Percentiles rank a stretch among this genome's conserved stretches.
Conservation (phyloP, 306 rosid genomes). For the Glycyrrhiza uralensis region DNA sequence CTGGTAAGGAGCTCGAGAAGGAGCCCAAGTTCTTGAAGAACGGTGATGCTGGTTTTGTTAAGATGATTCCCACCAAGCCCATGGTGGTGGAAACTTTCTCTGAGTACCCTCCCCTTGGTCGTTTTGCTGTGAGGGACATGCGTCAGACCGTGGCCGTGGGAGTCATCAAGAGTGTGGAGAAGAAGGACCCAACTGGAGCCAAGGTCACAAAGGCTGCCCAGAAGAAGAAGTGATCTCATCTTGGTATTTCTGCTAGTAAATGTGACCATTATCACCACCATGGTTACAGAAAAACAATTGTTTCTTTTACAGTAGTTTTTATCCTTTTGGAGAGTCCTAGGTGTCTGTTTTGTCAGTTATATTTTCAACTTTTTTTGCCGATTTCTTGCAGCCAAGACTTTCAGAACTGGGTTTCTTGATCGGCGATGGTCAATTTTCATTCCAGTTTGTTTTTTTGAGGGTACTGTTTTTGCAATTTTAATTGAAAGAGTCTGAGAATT, state of each 20-base stretch:
- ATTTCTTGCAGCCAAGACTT: neutral
- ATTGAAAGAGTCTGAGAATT: neutral
- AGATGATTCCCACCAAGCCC: constrained; percentile 39
- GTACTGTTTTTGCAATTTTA: neutral
- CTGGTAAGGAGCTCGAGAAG: constrained; percentile 37
- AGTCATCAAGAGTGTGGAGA: constrained; percentile 31
- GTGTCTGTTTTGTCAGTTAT: neutral
- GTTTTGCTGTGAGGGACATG: constrained; percentile 53
- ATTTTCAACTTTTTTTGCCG: neutral
- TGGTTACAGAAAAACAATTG: no score
- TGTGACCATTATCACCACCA: neutral
- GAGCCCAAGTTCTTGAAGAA: constrained; percentile 40
- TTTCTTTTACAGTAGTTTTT: neutral
- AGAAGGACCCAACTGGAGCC: constrained; percentile 32
- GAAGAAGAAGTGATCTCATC: constrained; percentile 28
- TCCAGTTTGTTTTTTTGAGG: neutral
- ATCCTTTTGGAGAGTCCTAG: neutral
- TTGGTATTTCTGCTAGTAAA: neutral
- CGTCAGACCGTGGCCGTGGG: constrained; percentile 37
- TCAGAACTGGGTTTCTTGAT: constrained; percentile 26
- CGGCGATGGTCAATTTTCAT: constrained; percentile 8
- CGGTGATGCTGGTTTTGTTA: constrained; percentile 32
- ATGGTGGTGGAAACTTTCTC: constrained; percentile 39
- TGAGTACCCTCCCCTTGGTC: constrained; percentile 48
- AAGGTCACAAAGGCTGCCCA: constrained; percentile 36